A percentile compares a stretch with the other conserved stretches of the same genome.
Evolutionary conservation across 108 stramenopile genomes (phyloP).

Genomic region (Skeletonema marinoi): DNA sequence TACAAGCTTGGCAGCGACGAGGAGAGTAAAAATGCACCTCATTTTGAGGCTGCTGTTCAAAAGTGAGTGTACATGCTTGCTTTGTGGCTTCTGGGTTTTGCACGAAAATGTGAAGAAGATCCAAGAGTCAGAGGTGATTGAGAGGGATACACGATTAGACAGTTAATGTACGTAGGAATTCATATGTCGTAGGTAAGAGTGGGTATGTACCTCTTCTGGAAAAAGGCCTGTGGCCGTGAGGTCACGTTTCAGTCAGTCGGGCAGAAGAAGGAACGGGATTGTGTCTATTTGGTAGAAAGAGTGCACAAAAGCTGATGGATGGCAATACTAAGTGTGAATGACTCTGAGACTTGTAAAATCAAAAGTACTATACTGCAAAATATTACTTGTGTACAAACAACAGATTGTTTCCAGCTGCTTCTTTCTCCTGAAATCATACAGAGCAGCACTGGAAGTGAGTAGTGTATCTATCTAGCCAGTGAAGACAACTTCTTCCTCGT

Average conservation of each 20-base stretch:
- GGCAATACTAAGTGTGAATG: not conserved
- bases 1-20: not conserved
- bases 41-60: not conserved
- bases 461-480: not conserved
- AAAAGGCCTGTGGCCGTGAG: no score
- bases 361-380: not conserved
- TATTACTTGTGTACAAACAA: not conserved
- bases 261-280: no score
- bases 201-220: no score
- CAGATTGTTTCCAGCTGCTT: not conserved
- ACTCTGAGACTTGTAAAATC: not conserved
- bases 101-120: no score
- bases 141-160: no score
- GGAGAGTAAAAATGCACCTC: not conserved
- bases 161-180: no score
- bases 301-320: not conserved
- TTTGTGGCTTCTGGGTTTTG: not conserved
- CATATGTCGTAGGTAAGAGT: no score
- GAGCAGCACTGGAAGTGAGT: not conserved
- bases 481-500: not conserved
- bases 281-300: no score
- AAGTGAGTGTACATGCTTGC: not conserved
- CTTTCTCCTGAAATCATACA: not conserved
- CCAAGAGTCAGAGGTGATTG: no score
- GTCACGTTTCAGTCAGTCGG: no score